phyloP scores from a whole-genome alignment of 495 filamentous ascomycete genomes.

The Hypoxylon trugodes region DNA sequence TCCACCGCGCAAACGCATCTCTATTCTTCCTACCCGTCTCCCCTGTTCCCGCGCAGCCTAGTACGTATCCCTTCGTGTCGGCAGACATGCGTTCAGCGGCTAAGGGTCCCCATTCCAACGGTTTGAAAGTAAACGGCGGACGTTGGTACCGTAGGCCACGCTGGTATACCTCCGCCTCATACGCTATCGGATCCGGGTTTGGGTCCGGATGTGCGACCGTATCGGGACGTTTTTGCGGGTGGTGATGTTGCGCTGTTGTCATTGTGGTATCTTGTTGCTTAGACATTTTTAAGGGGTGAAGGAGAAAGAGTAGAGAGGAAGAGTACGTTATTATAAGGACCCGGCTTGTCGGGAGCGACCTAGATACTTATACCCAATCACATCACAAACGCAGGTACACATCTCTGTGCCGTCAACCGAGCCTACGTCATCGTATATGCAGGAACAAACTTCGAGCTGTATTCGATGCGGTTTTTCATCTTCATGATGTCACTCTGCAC shows the following conservation, averaged over 20 bases:
- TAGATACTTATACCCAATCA: not conserved
- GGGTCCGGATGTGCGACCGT: not conserved
- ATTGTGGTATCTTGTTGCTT: not conserved
- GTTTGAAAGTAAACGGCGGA: constrained; percentile 48
- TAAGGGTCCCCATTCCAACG: constrained; percentile 46
- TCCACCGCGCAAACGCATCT: constrained; percentile 52
- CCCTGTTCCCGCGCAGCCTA: constrained; percentile 49
- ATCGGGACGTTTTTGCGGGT: constrained; percentile 19
- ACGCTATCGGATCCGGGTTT: constrained; percentile 35
- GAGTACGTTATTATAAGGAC: not conserved
- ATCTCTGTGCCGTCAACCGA: not conserved
- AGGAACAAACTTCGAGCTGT: not conserved
- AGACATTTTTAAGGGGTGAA: not conserved
- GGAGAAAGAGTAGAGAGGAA: not conserved
- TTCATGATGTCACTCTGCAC: constrained; percentile 15
- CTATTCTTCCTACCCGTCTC: constrained; percentile 52
- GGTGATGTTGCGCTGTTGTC: not conserved
- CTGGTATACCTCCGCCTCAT: constrained; percentile 45
- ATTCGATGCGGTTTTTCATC: not conserved
- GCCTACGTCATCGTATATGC: constrained; percentile 14
- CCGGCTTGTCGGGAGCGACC: not conserved
- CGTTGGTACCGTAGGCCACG: constrained; percentile 46
- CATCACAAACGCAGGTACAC: not conserved
- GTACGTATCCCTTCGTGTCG: constrained; percentile 48
- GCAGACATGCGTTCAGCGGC: constrained; percentile 46